Evolutionary conservation across 129 eudicot genomes (phyloP), one percentile per base, ranked within the genome.

Genomic region (Scalesia atractyloides): DNA sequence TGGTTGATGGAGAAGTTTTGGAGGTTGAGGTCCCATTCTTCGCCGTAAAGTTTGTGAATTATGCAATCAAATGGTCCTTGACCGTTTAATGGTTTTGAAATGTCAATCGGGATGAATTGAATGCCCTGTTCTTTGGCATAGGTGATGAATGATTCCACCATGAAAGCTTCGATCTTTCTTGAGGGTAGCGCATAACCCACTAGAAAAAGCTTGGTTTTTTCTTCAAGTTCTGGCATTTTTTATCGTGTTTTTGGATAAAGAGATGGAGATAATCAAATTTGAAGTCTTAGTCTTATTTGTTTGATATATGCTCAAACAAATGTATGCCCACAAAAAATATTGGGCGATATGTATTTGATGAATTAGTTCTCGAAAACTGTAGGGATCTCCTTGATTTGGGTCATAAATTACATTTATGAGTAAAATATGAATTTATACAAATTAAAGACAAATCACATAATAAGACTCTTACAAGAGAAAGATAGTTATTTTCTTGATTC

Each of bases 131-230:
- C 59, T 14, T 72, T 52, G 14, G 91, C 81, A 30, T 56, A 67
- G 26, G 50, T 72, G 20, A 89, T 36, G 26, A 89, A 81, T 5
- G 91, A 67, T 8, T 79, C 84, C 12, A 76, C 80, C 15, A 92
- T 80, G 75, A 92, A 70, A 69, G 82, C 79, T 13, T 78, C 66
- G 1, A 82, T 70, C 64, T 89, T 92, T 80, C 86, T 82, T 10
- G 85, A 73, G 9, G 86, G 84, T 18, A 92, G 68, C 0, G 95
- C 96, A 44, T 87, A 89, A n/a, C 91, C 95, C 10, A 92, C 78
- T 36, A 85, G 84, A 58, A 78, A 80, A 53, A 8, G 58, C 41
- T 76, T 13, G 12, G 11, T 70, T 64, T 71, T 39, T 53, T n/a
- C 30, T 51, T 5, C 66, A 41, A 12, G 0, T 52, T 78, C 60